Evolutionary conservation across 2,329 filamentous ascomycete genomes (phyloP).

Genomic region (Blastomyces gilchristii): DNA sequence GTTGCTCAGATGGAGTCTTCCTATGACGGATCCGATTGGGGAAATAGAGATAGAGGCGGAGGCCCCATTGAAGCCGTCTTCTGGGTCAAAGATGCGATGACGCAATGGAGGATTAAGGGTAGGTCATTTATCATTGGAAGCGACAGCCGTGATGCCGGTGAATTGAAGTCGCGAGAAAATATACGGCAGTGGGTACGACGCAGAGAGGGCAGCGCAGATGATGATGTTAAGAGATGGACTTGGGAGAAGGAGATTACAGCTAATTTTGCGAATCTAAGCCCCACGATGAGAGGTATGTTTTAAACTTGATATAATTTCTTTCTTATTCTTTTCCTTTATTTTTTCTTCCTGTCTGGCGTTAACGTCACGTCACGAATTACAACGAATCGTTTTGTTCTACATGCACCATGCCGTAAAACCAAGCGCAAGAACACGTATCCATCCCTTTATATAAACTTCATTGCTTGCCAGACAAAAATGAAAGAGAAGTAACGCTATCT

Average conservation of each 20-base stretch:
- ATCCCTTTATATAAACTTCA: not conserved
- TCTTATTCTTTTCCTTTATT: constrained; percentile 2
- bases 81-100: constrained; percentile 60
- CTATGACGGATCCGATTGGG: constrained; percentile 38
- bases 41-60: constrained; percentile 50
- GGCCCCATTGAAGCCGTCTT: constrained; percentile 71
- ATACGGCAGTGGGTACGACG: constrained; percentile 49
- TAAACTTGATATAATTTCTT: not conserved
- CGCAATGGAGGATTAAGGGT: constrained; percentile 80
- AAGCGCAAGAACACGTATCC: not conserved
- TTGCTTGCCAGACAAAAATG: not conserved
- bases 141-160: constrained; percentile 46
- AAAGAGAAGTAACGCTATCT: not conserved
- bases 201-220: constrained; percentile 22
- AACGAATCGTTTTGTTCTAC: not conserved
- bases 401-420: not conserved
- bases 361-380: not conserved
- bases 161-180: constrained; percentile 40
- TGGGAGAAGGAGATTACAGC: constrained; percentile 72
- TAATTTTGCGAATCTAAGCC: constrained; percentile 82
- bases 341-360: constrained; percentile 2
- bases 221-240: constrained; percentile 50
- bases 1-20: constrained; percentile 56
- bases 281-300: constrained; percentile 58
- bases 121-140: constrained; percentile 67